Conservation (phyloP, 441 rosid species). For the Capsella rubella region DNA sequence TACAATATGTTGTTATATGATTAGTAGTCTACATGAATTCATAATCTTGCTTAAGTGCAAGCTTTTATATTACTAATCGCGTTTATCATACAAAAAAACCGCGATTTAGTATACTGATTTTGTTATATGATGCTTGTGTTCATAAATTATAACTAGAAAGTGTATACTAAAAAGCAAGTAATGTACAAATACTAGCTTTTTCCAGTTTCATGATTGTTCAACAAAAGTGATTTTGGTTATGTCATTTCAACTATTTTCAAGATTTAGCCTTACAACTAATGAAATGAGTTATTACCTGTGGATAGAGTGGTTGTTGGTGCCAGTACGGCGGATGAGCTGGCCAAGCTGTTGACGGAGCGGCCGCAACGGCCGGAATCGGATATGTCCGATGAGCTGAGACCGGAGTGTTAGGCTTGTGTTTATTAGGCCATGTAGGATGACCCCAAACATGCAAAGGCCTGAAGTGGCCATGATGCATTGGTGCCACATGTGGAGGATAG, state of each 20-base stretch:
- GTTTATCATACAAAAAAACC: background rate
- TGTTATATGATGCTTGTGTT: background rate
- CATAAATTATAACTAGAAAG: background rate
- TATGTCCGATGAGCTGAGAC: constrained; percentile 60
- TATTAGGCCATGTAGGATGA: constrained; percentile 89
- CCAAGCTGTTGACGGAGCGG: constrained; percentile 49
- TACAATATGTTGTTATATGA: background rate
- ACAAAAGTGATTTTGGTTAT: background rate
- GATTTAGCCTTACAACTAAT: background rate
- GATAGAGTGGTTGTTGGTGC: constrained; percentile 48
- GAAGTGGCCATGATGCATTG: constrained; percentile 51
- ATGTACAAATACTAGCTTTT: background rate
- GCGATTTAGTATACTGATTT: background rate
- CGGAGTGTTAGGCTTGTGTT: constrained; percentile 49
- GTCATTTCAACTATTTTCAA: background rate
- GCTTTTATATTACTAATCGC: background rate
- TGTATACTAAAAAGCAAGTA: background rate
- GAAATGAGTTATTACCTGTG: constrained; percentile 40
- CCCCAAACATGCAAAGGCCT: constrained; percentile 96
- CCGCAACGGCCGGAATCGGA: constrained; percentile 47
- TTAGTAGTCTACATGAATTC: constrained; percentile 10
- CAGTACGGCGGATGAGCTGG: constrained; percentile 67
- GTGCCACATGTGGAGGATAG: constrained; percentile 69
- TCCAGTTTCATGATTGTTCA: background rate
- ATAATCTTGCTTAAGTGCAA: background rate